Conservation (phyloP, 2,329 filamentous ascomycete genomes). For the Sphaceloma murrayae region DNA sequence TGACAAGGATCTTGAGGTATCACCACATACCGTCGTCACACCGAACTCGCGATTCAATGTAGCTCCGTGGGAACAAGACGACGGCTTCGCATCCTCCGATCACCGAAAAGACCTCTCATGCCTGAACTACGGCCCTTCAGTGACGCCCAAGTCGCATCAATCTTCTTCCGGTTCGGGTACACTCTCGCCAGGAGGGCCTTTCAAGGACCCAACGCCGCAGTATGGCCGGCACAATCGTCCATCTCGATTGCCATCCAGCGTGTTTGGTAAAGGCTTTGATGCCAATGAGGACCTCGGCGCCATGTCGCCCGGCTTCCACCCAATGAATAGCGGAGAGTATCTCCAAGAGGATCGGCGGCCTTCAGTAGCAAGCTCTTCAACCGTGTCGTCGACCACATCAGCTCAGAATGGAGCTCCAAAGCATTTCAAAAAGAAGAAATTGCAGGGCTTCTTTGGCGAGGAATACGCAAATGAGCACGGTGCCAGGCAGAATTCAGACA, state of each 20-base stretch:
- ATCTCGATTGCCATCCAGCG: constrained; percentile 34
- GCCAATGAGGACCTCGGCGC: constrained; percentile 62
- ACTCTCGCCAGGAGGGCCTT: neutral
- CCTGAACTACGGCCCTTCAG: constrained; percentile 43
- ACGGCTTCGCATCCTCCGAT: constrained; percentile 49
- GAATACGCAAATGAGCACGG: constrained; percentile 56
- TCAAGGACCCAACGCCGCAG: constrained; percentile 36
- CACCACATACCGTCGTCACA: constrained; percentile 30
- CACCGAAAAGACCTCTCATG: constrained; percentile 64
- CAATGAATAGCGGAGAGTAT: constrained; percentile 40
- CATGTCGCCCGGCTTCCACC: constrained; percentile 60
- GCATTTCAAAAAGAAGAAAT: constrained; percentile 63
- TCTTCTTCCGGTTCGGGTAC: constrained; percentile 16
- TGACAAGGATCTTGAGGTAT: constrained; percentile 39
- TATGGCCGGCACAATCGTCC: constrained; percentile 27
- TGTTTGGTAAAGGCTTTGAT: constrained; percentile 53
- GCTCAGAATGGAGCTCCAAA: constrained; percentile 52
- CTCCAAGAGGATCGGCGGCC: constrained; percentile 65
- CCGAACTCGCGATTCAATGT: constrained; percentile 39
- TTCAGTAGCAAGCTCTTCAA: constrained; percentile 79
- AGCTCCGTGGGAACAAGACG: constrained; percentile 48
- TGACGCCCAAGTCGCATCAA: constrained; percentile 29
- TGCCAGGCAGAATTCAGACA: constrained; percentile 12
- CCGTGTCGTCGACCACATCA: constrained; percentile 76
- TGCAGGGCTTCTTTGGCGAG: constrained; percentile 88